A percentile compares a stretch with the other conserved stretches of the same genome.
phyloP scores from a whole-genome alignment of 805 yeast genomes.

The Barnettozyma californica region DNA sequence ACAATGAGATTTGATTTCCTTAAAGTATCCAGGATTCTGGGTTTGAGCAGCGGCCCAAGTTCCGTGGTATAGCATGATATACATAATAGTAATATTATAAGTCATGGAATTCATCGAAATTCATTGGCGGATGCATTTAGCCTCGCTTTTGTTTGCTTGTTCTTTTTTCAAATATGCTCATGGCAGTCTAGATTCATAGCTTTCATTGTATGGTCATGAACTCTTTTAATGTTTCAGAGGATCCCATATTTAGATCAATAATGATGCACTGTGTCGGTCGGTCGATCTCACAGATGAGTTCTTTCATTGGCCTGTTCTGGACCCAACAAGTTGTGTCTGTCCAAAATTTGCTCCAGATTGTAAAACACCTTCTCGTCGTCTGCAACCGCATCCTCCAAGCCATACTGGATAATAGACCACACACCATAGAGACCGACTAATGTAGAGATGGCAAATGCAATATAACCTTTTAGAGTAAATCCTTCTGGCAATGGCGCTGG shows the following conservation, averaged over 20 bases:
- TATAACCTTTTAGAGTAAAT: slow-evolving; percentile 64
- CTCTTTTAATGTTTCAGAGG: not conserved
- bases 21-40: no score
- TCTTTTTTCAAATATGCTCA: no score
- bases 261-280: not conserved
- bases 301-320: slow-evolving; percentile 13
- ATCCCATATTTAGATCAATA: not conserved
- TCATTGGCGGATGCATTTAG: no score
- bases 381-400: slow-evolving; percentile 54
- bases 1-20: no score
- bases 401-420: slow-evolving; percentile 53
- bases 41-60: no score
- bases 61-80: no score
- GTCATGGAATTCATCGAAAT: not conserved
- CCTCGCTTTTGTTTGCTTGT: no score
- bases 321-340: slow-evolving; percentile 22
- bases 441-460: slow-evolving; percentile 53
- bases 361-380: slow-evolving; percentile 39
- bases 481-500: slow-evolving; percentile 61
- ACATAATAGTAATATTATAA: no score
- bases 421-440: slow-evolving; percentile 56
- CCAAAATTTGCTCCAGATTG: slow-evolving; percentile 33
- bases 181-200: not conserved
- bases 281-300: slow-evolving; percentile 12
- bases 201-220: not conserved